A percentile compares a stretch with the other conserved stretches of the same genome.
Evolutionary conservation across 495 filamentous ascomycete genomes (phyloP).

Genomic region (Lophiostoma macrostomum): DNA sequence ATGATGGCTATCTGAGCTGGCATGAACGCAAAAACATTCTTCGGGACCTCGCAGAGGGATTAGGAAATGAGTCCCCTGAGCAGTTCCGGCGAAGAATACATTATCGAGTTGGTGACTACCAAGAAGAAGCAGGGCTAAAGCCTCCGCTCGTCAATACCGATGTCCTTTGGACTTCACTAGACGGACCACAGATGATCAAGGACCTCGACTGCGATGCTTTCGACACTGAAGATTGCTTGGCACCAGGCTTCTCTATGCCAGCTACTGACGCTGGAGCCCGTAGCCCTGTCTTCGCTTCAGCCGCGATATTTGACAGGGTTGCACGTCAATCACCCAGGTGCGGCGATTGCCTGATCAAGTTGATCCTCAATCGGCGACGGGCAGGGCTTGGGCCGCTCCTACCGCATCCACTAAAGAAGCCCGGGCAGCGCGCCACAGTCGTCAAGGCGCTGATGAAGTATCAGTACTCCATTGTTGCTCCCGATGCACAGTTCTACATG

Average conservation of each 20-base stretch:
- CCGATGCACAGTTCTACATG: conserved; percentile 47
- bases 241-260: conserved; percentile 42
- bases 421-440: conserved; percentile 36
- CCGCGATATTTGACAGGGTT: conserved; percentile 43
- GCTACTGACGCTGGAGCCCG: conserved; percentile 37
- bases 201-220: conserved; percentile 43
- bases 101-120: conserved; percentile 39
- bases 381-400: conserved; percentile 41
- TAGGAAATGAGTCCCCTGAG: conserved; percentile 37
- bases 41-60: conserved; percentile 38
- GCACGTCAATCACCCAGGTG: conserved; percentile 41
- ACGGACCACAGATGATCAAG: conserved; percentile 44
- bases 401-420: conserved; percentile 33
- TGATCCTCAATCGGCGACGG: conserved; percentile 38
- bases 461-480: conserved; percentile 44
- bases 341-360: conserved; percentile 45
- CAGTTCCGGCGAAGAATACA: conserved; percentile 38
- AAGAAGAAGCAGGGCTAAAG: conserved; percentile 41
- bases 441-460: conserved; percentile 44
- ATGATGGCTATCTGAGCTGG: conserved; percentile 44
- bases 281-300: conserved; percentile 41
- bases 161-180: conserved; percentile 45
- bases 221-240: conserved; percentile 43
- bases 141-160: conserved; percentile 44
- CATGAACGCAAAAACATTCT: conserved; percentile 41